Percentiles rank a stretch among this genome's conserved stretches.
Conservation (phyloP, 225 moss, liverwort and hornwort species). For the Anthoceros angustus region DNA sequence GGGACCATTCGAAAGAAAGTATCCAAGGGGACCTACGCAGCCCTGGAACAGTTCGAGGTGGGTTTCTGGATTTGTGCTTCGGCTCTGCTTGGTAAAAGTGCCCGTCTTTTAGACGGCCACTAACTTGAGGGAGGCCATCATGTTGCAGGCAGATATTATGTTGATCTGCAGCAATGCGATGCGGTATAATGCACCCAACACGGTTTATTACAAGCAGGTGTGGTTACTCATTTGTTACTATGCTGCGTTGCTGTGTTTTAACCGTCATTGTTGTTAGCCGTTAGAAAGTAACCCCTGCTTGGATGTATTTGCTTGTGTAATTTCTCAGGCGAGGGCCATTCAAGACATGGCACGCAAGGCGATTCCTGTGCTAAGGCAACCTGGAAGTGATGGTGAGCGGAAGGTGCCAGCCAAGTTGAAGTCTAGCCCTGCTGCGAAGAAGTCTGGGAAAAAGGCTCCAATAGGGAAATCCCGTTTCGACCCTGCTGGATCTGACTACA, state of each 20-base stretch:
- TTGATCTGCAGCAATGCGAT: slow-evolving; percentile 94
- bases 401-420: slow-evolving; percentile 48
- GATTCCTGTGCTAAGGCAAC: slow-evolving; percentile 49
- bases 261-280: background rate
- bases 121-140: too few species aligned
- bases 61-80: background rate
- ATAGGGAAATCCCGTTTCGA: slow-evolving; percentile 53
- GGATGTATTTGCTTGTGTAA: background rate
- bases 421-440: slow-evolving; percentile 42
- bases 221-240: too few species aligned
- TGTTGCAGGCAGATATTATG: slow-evolving; percentile 66
- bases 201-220: slow-evolving; percentile 97
- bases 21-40: slow-evolving; percentile 44
- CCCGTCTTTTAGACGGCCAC: too few species aligned
- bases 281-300: background rate
- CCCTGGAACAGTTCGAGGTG: slow-evolving; percentile 65
- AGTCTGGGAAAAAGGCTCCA: slow-evolving; percentile 47
- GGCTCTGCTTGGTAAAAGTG: too few species aligned
- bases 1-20: slow-evolving; percentile 95
- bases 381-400: slow-evolving; percentile 33
- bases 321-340: slow-evolving; percentile 69
- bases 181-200: slow-evolving; percentile 97
- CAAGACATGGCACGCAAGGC: slow-evolving; percentile 78
- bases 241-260: too few species aligned
- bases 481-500: slow-evolving; percentile 40